A percentile compares a stretch with the other conserved stretches of the same genome.
phyloP scores from a whole-genome alignment of 306 rosid genomes.

The Crotalaria pallida region DNA sequence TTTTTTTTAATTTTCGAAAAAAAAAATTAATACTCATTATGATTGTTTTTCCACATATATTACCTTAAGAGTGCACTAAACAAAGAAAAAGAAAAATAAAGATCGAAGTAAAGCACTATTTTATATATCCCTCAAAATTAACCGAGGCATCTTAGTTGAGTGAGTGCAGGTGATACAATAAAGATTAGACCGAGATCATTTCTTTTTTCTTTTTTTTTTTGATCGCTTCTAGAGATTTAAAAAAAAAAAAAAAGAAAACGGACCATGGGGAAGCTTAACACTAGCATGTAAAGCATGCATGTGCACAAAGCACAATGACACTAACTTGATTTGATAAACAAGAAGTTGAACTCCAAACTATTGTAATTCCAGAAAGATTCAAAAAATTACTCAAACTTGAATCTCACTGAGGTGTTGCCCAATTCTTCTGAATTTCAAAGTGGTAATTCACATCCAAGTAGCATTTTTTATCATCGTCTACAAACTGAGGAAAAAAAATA shows the following conservation, averaged over 20 bases:
- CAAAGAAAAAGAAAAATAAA: too few relatives aligned
- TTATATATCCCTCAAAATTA: not conserved
- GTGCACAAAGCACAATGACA: not conserved
- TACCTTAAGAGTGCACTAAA: too few relatives aligned
- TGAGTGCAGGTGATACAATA: not conserved
- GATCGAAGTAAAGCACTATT: too few relatives aligned
- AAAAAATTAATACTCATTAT: too few relatives aligned
- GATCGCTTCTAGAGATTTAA: not conserved
- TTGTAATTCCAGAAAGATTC: slow-evolving; percentile 19
- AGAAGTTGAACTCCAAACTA: slow-evolving; percentile 21
- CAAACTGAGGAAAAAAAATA: slow-evolving; percentile 40
- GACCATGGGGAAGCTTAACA: not conserved
- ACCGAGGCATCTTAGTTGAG: not conserved
- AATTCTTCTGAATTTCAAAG: slow-evolving; percentile 75
- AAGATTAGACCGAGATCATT: not conserved
- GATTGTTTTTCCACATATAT: too few relatives aligned
- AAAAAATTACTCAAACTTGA: not conserved
- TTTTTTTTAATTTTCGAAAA: too few relatives aligned
- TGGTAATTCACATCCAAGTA: slow-evolving; percentile 60
- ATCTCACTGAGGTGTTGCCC: slow-evolving; percentile 42
- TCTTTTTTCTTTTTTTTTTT: not conserved
- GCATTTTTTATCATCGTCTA: slow-evolving; percentile 81
- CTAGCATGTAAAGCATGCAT: slow-evolving; percentile 6
- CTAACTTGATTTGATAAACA: slow-evolving; percentile 2
- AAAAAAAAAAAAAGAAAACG: not conserved